Conservation (phyloP, 768 basidiomycete species). For the Pleurotus ostreatus region DNA sequence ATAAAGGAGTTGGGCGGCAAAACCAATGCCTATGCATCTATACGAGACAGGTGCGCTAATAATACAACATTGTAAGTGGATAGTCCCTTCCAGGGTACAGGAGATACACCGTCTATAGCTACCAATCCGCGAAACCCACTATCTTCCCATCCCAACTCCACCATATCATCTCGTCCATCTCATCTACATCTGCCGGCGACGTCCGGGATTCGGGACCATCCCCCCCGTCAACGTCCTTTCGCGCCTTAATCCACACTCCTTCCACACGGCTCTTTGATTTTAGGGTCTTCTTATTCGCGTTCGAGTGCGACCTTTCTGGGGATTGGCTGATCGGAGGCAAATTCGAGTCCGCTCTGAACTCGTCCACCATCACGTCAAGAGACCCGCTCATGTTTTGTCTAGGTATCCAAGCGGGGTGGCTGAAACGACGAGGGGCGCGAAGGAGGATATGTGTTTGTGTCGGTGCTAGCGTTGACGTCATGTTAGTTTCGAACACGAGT, state of each 20-base stretch:
- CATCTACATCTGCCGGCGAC: constrained; percentile 19
- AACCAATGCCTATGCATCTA: too few relatives aligned
- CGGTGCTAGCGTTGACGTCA: constrained; percentile 25
- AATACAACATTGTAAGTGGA: too few relatives aligned
- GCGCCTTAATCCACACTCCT: constrained; percentile 44
- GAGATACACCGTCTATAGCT: constrained; percentile 5
- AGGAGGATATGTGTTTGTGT: constrained; percentile 44
- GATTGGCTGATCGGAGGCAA: not conserved
- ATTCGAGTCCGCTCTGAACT: constrained; percentile 35
- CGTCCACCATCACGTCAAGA: constrained; percentile 34
- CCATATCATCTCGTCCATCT: constrained; percentile 53
- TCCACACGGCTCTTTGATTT: constrained; percentile 26
- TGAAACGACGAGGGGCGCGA: constrained; percentile 42
- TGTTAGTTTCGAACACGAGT: not conserved
- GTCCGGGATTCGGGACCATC: not conserved
- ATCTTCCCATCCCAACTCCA: constrained; percentile 61
- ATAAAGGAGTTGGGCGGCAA: too few relatives aligned
- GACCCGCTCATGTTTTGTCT: constrained; percentile 35
- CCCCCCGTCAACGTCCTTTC: constrained; percentile 18
- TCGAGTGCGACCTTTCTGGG: constrained; percentile 6
- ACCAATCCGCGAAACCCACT: constrained; percentile 50
- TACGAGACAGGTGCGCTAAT: too few relatives aligned
- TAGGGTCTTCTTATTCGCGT: not conserved
- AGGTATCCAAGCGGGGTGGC: constrained; percentile 43
- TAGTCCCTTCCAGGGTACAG: too few relatives aligned